Base-by-base conservation (phyloP, 2,329 filamentous ascomycete genomes). In the Aspergillus candidus region DNA sequence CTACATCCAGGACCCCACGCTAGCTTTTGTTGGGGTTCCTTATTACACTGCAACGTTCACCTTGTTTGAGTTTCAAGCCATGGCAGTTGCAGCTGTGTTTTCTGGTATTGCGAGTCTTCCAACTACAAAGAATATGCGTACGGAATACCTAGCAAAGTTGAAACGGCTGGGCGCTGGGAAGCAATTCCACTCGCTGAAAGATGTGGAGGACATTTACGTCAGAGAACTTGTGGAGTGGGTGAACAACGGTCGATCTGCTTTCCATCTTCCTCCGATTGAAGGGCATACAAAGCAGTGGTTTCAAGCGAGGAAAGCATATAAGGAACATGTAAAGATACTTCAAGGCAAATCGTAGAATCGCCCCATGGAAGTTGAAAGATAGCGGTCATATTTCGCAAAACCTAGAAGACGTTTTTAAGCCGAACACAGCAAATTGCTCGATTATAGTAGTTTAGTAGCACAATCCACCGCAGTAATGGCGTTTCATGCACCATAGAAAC, bases 11-110 rank as follows among this genome's bases (percentile, higher is more conserved):
- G 82, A 86, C 47, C 80, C 82, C 0, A 77, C 78, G 0, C 66
- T 86, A 1, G 67, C 72, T 0, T 86, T 86, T 49, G 68, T 86
- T 13, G 83, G 83, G 0, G 76, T 82, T 0, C 81, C 80, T 0
- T 84, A 80, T 54, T 78, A 83, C 54, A 78, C 78, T 0, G 80
- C 81, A 0, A 86, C 83, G 0, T 87, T 86, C 54, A 80, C 79
- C 0, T 67, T 86, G 0, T 86, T 85, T 48, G 83, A 86, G 47
- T 84, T 84, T 52, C 83, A 87, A 57, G 81, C 80, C 0, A 77
- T 82, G 50, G 75, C 73, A 0, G 67, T 83, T 0, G 76, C 82
- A 0, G 72, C 77, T 3, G 74, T 82, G 0, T 70, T 82, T 4
- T 68, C 76, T 0, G 79, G 78, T 0, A 66, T 70, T 29, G 72